Conservation (phyloP, 495 filamentous ascomycete species). For the Tuber magnatum region DNA sequence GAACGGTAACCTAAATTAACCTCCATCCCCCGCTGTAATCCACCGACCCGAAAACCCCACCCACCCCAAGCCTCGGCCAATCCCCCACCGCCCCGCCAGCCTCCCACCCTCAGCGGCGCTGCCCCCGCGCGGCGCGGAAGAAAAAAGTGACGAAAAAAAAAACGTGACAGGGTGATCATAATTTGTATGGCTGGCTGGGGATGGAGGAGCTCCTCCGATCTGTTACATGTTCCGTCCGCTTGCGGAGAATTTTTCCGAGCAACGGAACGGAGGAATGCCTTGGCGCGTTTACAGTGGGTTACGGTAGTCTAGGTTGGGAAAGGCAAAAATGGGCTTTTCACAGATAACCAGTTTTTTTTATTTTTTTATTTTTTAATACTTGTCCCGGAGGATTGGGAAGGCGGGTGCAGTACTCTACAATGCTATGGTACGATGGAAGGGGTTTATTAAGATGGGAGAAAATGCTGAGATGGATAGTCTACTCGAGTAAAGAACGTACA, state of each 20-base stretch:
- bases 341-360: not conserved
- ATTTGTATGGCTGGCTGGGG: not conserved
- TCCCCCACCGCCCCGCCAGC: slow-evolving; percentile 3
- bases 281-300: not conserved
- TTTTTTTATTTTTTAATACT: not conserved
- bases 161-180: not conserved
- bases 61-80: not conserved
- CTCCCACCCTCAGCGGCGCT: not conserved
- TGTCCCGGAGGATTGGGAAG: not conserved
- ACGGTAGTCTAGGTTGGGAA: not conserved
- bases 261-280: not conserved
- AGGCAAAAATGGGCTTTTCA: not conserved
- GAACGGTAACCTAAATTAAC: not conserved
- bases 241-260: slow-evolving; percentile 4
- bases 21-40: not conserved
- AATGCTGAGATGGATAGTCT: not conserved
- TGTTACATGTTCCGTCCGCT: not conserved
- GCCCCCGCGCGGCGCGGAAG: not conserved
- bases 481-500: not conserved
- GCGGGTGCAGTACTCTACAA: not conserved
- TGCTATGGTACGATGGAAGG: not conserved
- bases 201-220: not conserved
- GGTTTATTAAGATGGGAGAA: not conserved
- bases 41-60: not conserved
- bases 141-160: not conserved